Evolutionary conservation across 352 stramenopile genomes (phyloP).

Genomic region (Phytophthora citrophthora): DNA sequence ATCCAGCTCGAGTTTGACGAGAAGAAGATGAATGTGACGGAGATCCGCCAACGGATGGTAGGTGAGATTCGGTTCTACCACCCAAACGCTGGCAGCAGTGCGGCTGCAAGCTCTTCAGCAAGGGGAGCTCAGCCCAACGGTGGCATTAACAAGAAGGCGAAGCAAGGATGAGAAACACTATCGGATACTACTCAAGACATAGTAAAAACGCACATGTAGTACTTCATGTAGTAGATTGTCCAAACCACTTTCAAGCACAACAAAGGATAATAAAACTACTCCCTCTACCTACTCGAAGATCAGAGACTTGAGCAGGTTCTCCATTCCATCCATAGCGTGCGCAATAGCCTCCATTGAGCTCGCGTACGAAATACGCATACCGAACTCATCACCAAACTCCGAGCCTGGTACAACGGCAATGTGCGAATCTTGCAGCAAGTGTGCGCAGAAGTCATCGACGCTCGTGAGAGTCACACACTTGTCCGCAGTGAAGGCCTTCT

Average conservation of each 20-base stretch:
- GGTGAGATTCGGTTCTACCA: slow-evolving; percentile 84
- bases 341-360: slow-evolving; percentile 61
- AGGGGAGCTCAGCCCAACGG: slow-evolving; percentile 21
- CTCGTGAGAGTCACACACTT: slow-evolving; percentile 52
- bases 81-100: slow-evolving; percentile 38
- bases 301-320: slow-evolving; percentile 66
- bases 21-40: slow-evolving; percentile 80
- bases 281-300: slow-evolving; percentile 17
- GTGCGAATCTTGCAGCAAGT: slow-evolving; percentile 92
- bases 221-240: slow-evolving; percentile 1
- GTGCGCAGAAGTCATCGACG: slow-evolving; percentile 88
- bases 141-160: slow-evolving; percentile 42
- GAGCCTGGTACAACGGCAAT: slow-evolving; percentile 96
- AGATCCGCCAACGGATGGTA: slow-evolving; percentile 86
- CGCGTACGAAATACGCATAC: slow-evolving; percentile 90
- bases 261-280: too few species aligned
- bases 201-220: slow-evolving; percentile 27
- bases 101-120: slow-evolving; percentile 13
- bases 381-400: slow-evolving; percentile 94
- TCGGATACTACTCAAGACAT: slow-evolving; percentile 5
- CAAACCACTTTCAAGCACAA: too few species aligned
- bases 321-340: slow-evolving; percentile 68
- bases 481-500: slow-evolving; percentile 45
- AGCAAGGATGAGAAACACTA: slow-evolving; percentile 30
- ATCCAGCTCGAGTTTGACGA: slow-evolving; percentile 90